Evolutionary conservation across 176 grass and related monocot species (phyloP), one percentile per base, ranked within the genome.

Genomic region (Oryza coarctata): DNA sequence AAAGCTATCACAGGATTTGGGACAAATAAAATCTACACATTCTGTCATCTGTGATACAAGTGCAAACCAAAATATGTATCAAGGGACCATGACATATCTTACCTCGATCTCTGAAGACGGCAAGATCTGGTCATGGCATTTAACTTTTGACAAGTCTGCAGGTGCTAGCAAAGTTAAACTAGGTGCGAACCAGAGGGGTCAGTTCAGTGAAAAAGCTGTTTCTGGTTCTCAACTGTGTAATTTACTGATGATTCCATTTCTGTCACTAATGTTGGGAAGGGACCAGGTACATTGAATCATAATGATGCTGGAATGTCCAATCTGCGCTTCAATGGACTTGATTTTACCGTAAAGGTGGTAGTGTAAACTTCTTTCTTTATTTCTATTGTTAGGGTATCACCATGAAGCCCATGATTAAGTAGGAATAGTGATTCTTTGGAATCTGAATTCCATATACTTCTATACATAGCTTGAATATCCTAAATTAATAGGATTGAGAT

Each of bases 61-160:
- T 66, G 67, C 58, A 57, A 49, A 73, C 14, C 27, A 73, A 9
- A 82, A 82, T 65, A n/a, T 65, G 61, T 71, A 34, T 82, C 73
- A 86, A 60, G 73, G 77, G 27, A 34, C 32, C 75, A 73, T 65
- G 72, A 86, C 90, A 84, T 91, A 87, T 81, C 39, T 98, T 41
- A 91, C 94, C 4, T 88, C 89, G 8, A 86, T 98, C 81, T 94
- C 92, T 77, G 95, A 98, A 84, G 95, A 98, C 83, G 95, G 95
- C 14, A 98, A 95, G 69, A 88, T 98, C 71, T 98, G 95, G 92
- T 88, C 89, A 47, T 98, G 95, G 95, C 83, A 92, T 80, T 85
- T 98, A 68, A 89, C 77, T 86, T 86, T 90, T 98, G 88, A 91
- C 68, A 90, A 86, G 60, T 39, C 81, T 76, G 55, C 70, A 65